phyloP scores from a whole-genome alignment of 768 basidiomycete genomes.

The Pleurotus salmoneostramineus region DNA sequence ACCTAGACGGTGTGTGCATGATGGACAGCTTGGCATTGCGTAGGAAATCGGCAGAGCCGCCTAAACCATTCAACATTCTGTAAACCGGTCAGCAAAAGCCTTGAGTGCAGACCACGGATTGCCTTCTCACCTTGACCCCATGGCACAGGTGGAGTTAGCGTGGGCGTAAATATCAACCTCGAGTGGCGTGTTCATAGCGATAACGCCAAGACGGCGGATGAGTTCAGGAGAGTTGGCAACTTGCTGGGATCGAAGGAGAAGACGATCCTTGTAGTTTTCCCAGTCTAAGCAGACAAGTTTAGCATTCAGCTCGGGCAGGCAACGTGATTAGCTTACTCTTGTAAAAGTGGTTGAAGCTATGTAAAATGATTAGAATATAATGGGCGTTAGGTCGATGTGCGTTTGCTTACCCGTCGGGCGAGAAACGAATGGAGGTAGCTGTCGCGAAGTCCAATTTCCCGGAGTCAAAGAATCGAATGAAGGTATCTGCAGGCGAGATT shows the following conservation, averaged over 20 bases:
- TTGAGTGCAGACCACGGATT: not conserved
- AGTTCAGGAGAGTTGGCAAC: conserved; percentile 48
- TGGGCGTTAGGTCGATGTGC: not conserved
- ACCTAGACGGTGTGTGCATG: conserved; percentile 47
- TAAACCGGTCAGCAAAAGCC: not conserved
- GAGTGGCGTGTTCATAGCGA: conserved; percentile 49
- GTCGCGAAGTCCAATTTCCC: conserved; percentile 44
- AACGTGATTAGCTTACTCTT: conserved; percentile 22
- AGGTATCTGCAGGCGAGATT: conserved; percentile 26
- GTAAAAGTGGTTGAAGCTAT: conserved; percentile 44
- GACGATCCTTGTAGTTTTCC: conserved; percentile 40
- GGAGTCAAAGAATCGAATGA: conserved; percentile 42
- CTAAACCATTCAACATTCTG: conserved; percentile 46
- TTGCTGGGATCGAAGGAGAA: conserved; percentile 45
- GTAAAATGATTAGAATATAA: not conserved
- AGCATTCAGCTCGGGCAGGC: not conserved
- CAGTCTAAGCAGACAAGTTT: conserved; percentile 27
- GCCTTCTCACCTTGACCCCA: conserved; percentile 32
- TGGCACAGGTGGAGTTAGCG: conserved; percentile 46
- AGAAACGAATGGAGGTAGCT: conserved; percentile 43
- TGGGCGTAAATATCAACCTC: conserved; percentile 51
- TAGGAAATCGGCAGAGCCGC: conserved; percentile 45
- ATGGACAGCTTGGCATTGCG: conserved; percentile 46
- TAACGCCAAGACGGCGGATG: conserved; percentile 42
- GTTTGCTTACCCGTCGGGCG: conserved; percentile 32